These are phyloP conservation scores for Lipomyces lipofer DNA, from an alignment of 805 yeast genomes.

Conservation along the genomic window DNA sequence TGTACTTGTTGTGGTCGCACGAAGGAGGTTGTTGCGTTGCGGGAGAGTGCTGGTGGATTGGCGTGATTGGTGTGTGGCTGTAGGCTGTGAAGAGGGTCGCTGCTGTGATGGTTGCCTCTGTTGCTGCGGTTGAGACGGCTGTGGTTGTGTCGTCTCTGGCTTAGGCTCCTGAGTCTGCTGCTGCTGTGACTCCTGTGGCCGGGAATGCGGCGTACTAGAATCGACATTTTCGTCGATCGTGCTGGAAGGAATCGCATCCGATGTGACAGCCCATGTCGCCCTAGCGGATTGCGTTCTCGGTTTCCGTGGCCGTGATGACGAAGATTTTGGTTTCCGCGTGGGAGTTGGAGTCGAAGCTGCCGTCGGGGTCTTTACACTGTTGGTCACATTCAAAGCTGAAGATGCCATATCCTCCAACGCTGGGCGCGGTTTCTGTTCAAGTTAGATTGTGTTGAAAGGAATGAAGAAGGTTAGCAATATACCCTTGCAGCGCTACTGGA, in stretches of 20 bases:
- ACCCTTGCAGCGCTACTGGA: conserved; percentile 9
- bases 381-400: conserved; percentile 1
- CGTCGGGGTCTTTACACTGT: background rate
- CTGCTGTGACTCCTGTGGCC: background rate
- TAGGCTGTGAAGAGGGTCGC: conserved; percentile 1
- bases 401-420: conserved; percentile 15
- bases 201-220: background rate
- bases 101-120: background rate
- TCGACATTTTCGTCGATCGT: background rate
- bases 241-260: background rate
- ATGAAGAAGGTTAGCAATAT: no score
- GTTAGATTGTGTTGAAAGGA: no score
- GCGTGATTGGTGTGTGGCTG: no score
- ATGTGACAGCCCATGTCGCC: background rate
- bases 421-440: conserved; percentile 4
- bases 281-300: background rate
- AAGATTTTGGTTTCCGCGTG: conserved; percentile 4
- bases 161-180: background rate
- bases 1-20: conserved; percentile 11
- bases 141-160: background rate
- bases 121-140: background rate
- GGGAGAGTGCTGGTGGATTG: no score
- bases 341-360: background rate
- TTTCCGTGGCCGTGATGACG: conserved; percentile 2
- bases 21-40: conserved; percentile 6